Base-by-base conservation (phyloP, 1,284 basidiomycete genomes). In the Fomitopsis pinicola region DNA sequence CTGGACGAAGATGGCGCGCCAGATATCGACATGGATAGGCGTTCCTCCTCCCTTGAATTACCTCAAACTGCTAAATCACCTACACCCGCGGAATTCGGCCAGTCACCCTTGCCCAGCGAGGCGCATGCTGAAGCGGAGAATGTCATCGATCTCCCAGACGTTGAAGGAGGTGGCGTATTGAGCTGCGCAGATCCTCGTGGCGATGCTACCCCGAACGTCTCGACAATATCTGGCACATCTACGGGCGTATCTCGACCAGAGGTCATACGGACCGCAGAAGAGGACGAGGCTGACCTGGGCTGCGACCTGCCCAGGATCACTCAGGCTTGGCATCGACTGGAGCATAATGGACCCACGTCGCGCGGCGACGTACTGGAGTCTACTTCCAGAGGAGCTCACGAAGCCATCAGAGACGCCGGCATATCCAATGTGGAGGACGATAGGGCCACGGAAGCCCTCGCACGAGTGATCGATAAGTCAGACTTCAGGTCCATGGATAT, bases 401-500 rank as follows among this genome's bases (percentile, higher is more conserved):
- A 15, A 30, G 48, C 17, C 28, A 72, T 70, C 8, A 73, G 71
- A 0, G 83, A 80, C 10, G 91, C 90, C 0, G 85, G 91, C 2
- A 75, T 94, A 0, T 71, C 77, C 0, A 87, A 86, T 53, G 76
- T 79, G 2, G 82, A 87, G 52, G 80, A 88, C 22, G 72, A 74
- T 1, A 77, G 79, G 42, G 94, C 92, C 0, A 88, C 87, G 17
- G 84, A 85, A 45, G 87, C 89, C 0, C 84, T 99, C 2, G 85
- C 93, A 5, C 85, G 96, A 12, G 87, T 94, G 30, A 95, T 99
- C 46, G 83, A 87, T 59, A 98, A 99, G 75, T 72, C 77, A 1
- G 97, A 99, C 75, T 99, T 99, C 71, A 80, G 74, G 5, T 67
- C 68, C 5, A 99, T 99, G 97, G 78, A 89, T 0, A 77, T 98